Evolutionary conservation across 2,329 filamentous ascomycete species (phyloP), one percentile per base, ranked within the genome.

Genomic region (Purpureocillium takamizusanense): DNA sequence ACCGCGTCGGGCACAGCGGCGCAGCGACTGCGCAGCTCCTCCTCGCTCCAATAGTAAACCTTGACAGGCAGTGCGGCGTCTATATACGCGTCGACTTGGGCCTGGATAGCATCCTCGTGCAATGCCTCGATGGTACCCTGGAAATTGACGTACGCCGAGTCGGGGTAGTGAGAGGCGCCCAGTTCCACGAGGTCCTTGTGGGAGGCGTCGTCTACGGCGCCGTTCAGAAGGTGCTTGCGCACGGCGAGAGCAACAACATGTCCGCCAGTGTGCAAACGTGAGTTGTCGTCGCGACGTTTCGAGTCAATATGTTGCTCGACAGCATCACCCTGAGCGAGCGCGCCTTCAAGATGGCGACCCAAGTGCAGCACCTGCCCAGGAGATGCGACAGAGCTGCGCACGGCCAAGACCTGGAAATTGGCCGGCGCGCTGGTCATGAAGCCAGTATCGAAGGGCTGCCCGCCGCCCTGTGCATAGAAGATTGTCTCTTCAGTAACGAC

Each of bases 381-480:
- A n/a, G 21, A 14, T 13, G 23, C 25, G 3, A 18, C 34, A 29
- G 34, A 29, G 13, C 29, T 28, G 7, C 34, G 34, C 15, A 36
- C 34, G 7, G 34, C 23, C 23, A 5, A 17, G 4, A 36, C 34
- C 11, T 29, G 10, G 14, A 36, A 29, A 7, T 7, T 36, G 34
- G 14, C 34, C 8, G 63, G 52, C 4, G 62, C 59, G 35, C 69
- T 69, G 56, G 66, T 72, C 44, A 86, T 81, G 28, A 52, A 59
- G 15, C 82, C 82, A 8, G 68, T 64, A 44, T 86, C 82, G 0
- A 73, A 78, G 2, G 82, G 82, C 50, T 86, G 82, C 8, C 82
- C 82, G 44, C 82, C 82, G 16, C 82, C 82, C 56, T 86, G 82
- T 0, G 79, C 75, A 44, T 86, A 78, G 59, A 86, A 86, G 42